Percentiles rank a stretch among this genome's conserved stretches.
phyloP scores from a whole-genome alignment of 1,139 yeast species.

The Zygoascus hellenicus region DNA sequence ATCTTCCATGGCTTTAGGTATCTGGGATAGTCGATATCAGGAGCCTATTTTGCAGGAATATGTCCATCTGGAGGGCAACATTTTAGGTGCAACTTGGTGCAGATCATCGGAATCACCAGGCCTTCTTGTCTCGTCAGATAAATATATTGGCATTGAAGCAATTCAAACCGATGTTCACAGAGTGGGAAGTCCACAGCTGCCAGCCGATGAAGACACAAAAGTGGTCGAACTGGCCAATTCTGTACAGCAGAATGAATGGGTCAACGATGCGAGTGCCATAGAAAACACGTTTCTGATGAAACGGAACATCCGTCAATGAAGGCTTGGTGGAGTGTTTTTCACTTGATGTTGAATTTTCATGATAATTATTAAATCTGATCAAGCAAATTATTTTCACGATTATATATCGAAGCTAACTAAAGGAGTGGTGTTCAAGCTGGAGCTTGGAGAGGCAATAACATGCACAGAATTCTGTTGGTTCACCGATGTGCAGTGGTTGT shows the following conservation, averaged over 20 bases:
- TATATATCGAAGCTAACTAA: no score
- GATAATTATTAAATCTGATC: no score
- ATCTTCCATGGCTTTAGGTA: constrained; percentile 16
- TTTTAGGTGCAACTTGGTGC: constrained; percentile 9
- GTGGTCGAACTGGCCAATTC: constrained; percentile 21
- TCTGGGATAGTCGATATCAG: constrained; percentile 16
- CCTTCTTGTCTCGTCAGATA: not conserved
- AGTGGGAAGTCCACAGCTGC: constrained; percentile 20
- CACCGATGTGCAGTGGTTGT: not conserved
- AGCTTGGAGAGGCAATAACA: not conserved
- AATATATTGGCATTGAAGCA: not conserved
- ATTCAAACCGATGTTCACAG: constrained; percentile 1
- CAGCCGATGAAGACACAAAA: constrained; percentile 22
- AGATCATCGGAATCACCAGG: no score
- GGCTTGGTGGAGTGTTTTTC: no score
- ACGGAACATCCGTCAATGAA: constrained; percentile 2
- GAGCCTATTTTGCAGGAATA: constrained; percentile 16
- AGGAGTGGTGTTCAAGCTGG: not conserved
- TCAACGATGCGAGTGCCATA: constrained; percentile 16
- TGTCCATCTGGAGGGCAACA: constrained; percentile 8
- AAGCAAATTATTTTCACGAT: no score
- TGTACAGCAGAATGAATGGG: constrained; percentile 26
- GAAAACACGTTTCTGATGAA: constrained; percentile 24
- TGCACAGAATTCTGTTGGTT: not conserved
- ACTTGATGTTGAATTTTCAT: no score